These are phyloP conservation scores for Eucalyptus pumila DNA, from an alignment of 345 rosid genomes.

Conservation along the genomic window DNA sequence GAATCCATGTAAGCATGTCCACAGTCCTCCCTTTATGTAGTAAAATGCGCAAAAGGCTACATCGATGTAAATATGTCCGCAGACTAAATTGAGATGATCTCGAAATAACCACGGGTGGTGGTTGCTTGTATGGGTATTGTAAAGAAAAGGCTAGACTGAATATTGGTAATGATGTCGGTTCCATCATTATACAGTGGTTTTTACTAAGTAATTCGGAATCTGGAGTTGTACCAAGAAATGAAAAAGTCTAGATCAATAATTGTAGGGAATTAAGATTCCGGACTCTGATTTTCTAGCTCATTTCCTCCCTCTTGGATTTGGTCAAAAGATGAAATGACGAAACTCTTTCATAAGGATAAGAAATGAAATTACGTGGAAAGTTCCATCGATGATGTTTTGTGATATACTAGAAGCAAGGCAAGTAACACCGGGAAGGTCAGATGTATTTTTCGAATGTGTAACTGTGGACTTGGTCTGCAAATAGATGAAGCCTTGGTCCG, in stretches of 20 bases:
- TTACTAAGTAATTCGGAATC: neutral
- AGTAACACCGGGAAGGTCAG: neutral
- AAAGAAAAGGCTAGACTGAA: neutral
- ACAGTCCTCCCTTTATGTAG: neutral
- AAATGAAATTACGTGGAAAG: neutral
- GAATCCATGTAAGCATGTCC: neutral
- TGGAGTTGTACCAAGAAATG: neutral
- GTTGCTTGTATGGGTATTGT: neutral
- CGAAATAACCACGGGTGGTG: neutral
- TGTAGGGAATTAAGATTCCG: neutral
- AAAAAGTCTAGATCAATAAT: neutral
- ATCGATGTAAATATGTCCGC: neutral
- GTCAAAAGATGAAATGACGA: neutral
- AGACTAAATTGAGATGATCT: neutral
- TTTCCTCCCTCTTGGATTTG: neutral
- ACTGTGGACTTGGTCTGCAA: neutral
- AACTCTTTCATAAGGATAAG: neutral
- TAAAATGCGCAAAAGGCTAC: neutral
- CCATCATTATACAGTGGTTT: neutral
- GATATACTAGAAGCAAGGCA: neutral
- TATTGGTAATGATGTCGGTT: neutral
- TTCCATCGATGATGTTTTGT: neutral
- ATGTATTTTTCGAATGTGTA: neutral
- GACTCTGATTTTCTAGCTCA: neutral
- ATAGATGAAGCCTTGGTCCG: neutral